phyloP scores from a whole-genome alignment of 345 rosid species.

The Gossypium rotundifolium region DNA sequence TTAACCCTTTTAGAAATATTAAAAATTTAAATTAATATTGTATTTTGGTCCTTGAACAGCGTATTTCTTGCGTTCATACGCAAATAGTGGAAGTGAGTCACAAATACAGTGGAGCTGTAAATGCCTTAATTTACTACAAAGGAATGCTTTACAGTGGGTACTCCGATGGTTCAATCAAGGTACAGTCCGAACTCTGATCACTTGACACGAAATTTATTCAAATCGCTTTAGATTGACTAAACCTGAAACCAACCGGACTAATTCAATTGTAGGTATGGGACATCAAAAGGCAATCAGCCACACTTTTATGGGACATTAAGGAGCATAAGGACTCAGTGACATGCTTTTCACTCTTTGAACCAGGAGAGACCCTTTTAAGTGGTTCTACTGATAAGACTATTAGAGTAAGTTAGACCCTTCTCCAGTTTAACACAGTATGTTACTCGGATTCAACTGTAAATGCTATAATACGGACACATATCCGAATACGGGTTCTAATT shows the following conservation, averaged over 20 bases:
- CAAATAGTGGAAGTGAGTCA: constrained; percentile 70
- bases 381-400: constrained; percentile 85
- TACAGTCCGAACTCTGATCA: not conserved
- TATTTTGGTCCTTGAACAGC: constrained; percentile 36
- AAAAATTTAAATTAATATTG: too few species aligned
- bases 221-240: too few species aligned
- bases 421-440: not conserved
- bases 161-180: constrained; percentile 84
- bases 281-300: constrained; percentile 46
- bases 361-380: constrained; percentile 74
- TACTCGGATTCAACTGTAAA: not conserved
- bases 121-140: constrained; percentile 77
- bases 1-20: too few species aligned
- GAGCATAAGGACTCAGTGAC: constrained; percentile 75
- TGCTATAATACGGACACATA: not conserved
- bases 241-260: too few species aligned
- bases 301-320: constrained; percentile 57
- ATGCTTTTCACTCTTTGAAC: constrained; percentile 67
- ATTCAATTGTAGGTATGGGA: constrained; percentile 55
- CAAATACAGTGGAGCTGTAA: constrained; percentile 63
- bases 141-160: constrained; percentile 83
- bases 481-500: not conserved
- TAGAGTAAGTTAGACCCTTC: constrained; percentile 31
- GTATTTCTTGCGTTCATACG: constrained; percentile 88
- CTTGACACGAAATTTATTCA: too few species aligned